Evolutionary conservation across 495 filamentous ascomycete genomes (phyloP).

Genomic region (Hypoxylon rickii): DNA sequence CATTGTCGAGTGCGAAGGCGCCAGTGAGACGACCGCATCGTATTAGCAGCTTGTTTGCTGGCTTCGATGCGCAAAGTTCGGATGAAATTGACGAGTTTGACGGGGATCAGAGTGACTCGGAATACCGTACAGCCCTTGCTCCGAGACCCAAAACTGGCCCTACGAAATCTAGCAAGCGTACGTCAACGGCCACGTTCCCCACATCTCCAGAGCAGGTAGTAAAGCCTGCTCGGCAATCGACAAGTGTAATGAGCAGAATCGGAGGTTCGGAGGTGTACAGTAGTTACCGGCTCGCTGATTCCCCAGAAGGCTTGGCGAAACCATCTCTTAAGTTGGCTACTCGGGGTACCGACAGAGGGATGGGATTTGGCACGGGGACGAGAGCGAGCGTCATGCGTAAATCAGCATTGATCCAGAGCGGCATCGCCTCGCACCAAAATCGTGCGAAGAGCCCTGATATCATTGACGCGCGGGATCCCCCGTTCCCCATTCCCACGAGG

Average conservation of each 20-base stretch:
- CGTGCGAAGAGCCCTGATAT: slow-evolving; percentile 78
- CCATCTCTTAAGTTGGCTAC: slow-evolving; percentile 39
- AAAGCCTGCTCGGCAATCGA: slow-evolving; percentile 23
- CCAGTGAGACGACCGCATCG: slow-evolving; percentile 70
- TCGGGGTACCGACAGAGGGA: slow-evolving; percentile 33
- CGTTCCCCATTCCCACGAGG: slow-evolving; percentile 88
- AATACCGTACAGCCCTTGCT: slow-evolving; percentile 66
- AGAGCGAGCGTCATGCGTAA: slow-evolving; percentile 55
- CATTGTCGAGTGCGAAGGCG: slow-evolving; percentile 64
- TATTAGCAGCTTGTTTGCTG: slow-evolving; percentile 84
- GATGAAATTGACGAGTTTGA: slow-evolving; percentile 65
- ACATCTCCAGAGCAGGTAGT: slow-evolving; percentile 43
- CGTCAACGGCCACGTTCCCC: slow-evolving; percentile 29
- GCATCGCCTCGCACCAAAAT: slow-evolving; percentile 69
- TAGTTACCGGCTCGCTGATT: slow-evolving; percentile 38
- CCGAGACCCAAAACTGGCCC: slow-evolving; percentile 52
- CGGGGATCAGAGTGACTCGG: slow-evolving; percentile 65
- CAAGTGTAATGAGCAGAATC: slow-evolving; percentile 32
- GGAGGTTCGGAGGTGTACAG: slow-evolving; percentile 36
- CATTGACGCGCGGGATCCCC: slow-evolving; percentile 65
- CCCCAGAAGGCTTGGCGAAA: slow-evolving; percentile 40
- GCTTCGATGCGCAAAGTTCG: slow-evolving; percentile 66
- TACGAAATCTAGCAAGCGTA: slow-evolving; percentile 42
- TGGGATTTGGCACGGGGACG: slow-evolving; percentile 37
- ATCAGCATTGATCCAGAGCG: slow-evolving; percentile 76